phyloP scores from a whole-genome alignment of 1,139 yeast species.

The Lodderomyces margitis region DNA sequence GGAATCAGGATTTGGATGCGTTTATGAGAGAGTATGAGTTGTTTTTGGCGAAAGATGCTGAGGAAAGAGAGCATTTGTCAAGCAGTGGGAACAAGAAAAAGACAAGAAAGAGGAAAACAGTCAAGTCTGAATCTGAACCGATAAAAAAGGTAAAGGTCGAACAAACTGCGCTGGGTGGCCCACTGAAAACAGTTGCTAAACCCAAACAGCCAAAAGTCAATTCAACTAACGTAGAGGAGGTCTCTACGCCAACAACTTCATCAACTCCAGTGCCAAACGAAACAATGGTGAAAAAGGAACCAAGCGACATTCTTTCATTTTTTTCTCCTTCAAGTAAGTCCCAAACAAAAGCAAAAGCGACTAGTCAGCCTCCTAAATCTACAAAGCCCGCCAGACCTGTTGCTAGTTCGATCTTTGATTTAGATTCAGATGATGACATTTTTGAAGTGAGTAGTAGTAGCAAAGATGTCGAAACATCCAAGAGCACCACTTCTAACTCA shows the following conservation, averaged over 20 bases:
- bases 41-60: slow-evolving; percentile 44
- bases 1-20: slow-evolving; percentile 79
- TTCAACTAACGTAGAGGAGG: slow-evolving; percentile 7
- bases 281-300: slow-evolving; percentile 9
- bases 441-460: slow-evolving; percentile 5
- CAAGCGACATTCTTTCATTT: slow-evolving; percentile 14
- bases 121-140: slow-evolving; percentile 6
- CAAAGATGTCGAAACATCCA: background rate
- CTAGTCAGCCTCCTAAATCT: slow-evolving; percentile 1
- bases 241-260: slow-evolving; percentile 12
- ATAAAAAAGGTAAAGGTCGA: slow-evolving; percentile 8
- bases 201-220: slow-evolving; percentile 9
- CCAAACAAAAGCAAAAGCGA: slow-evolving; percentile 7
- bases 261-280: slow-evolving; percentile 15
- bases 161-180: slow-evolving; percentile 11
- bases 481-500: background rate
- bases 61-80: slow-evolving; percentile 30
- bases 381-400: slow-evolving; percentile 3
- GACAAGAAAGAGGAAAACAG: slow-evolving; percentile 21
- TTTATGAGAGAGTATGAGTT: slow-evolving; percentile 66
- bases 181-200: slow-evolving; percentile 15
- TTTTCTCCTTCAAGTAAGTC: slow-evolving; percentile 12
- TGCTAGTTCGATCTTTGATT: slow-evolving; percentile 10
- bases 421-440: slow-evolving; percentile 16
- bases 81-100: slow-evolving; percentile 28